A percentile compares a stretch with the other conserved stretches of the same genome.
Evolutionary conservation across 2,329 filamentous ascomycete species (phyloP).

Genomic region (Ciborinia camelliae): DNA sequence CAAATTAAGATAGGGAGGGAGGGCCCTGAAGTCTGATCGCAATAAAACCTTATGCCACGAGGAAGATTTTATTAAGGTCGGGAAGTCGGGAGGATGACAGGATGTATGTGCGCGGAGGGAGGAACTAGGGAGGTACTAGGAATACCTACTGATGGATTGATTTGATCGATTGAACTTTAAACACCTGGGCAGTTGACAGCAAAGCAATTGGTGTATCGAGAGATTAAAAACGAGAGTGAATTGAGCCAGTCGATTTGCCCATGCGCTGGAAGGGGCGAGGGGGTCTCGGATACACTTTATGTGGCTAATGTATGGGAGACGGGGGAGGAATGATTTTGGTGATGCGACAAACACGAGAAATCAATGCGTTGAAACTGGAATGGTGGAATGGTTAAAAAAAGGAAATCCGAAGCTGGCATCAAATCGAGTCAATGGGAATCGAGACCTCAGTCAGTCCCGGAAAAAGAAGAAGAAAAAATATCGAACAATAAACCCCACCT

Average conservation of each 20-base stretch:
- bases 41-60: slow-evolving; percentile 11
- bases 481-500: too few relatives aligned
- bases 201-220: slow-evolving; percentile 13
- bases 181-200: slow-evolving; percentile 16
- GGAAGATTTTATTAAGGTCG: slow-evolving; percentile 6
- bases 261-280: too few relatives aligned
- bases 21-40: slow-evolving; percentile 10
- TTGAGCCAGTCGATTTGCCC: slow-evolving; percentile 14
- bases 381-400: not conserved
- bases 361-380: slow-evolving; percentile 21
- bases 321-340: slow-evolving; percentile 13
- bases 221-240: not conserved
- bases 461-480: too few relatives aligned
- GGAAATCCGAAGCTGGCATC: not conserved
- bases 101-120: too few relatives aligned
- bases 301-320: too few relatives aligned
- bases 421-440: too few relatives aligned
- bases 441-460: too few relatives aligned
- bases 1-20: not conserved
- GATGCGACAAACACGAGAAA: slow-evolving; percentile 18
- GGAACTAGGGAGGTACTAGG: too few relatives aligned
- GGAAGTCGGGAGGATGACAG: too few relatives aligned
- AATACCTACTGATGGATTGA: too few relatives aligned
- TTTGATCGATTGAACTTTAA: not conserved
- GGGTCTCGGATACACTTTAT: slow-evolving; percentile 16